Evolutionary conservation across 106 monocot genomes (phyloP).

Genomic region (Xerophyta viscosa): DNA sequence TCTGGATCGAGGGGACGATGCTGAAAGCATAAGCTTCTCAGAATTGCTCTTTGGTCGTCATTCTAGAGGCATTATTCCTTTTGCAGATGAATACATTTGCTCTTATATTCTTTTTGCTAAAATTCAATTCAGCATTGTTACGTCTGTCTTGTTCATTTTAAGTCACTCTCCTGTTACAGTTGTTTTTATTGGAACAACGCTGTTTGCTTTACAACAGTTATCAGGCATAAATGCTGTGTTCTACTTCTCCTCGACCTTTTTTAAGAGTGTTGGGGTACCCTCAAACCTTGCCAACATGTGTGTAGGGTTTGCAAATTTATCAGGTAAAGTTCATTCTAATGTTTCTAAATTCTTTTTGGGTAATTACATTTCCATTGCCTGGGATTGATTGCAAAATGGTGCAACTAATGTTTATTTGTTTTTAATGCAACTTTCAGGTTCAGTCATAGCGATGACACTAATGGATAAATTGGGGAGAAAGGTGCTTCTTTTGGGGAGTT

Average conservation of each 20-base stretch:
- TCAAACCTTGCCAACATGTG: constrained; percentile 70
- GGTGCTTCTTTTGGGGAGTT: constrained; percentile 69
- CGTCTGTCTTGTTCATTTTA: constrained; percentile 52
- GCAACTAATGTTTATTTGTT: background rate
- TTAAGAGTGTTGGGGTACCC: constrained; percentile 76
- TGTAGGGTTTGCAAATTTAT: constrained; percentile 74
- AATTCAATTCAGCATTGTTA: too few species aligned
- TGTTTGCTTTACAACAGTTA: constrained; percentile 96
- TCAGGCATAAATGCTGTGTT: constrained; percentile 99
- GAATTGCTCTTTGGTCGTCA: constrained; percentile 80
- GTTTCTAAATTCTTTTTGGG: constrained; percentile 7
- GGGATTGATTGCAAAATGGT: background rate
- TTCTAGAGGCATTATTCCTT: constrained; percentile 46
- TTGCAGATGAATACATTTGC: constrained; percentile 10
- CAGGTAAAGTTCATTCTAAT: constrained; percentile 38
- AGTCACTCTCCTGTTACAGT: constrained; percentile 60
- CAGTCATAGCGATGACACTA: constrained; percentile 75
- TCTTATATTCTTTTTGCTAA: too few species aligned
- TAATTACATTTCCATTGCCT: background rate
- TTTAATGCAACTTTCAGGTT: constrained; percentile 32
- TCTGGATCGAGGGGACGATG: constrained; percentile 69
- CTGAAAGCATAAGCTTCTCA: constrained; percentile 57
- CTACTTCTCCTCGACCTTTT: constrained; percentile 90
- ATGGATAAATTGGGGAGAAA: constrained; percentile 97
- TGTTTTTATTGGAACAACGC: constrained; percentile 91